Evolutionary conservation across 352 stramenopile genomes (phyloP).

Genomic region (Globisporangium barbulae): DNA sequence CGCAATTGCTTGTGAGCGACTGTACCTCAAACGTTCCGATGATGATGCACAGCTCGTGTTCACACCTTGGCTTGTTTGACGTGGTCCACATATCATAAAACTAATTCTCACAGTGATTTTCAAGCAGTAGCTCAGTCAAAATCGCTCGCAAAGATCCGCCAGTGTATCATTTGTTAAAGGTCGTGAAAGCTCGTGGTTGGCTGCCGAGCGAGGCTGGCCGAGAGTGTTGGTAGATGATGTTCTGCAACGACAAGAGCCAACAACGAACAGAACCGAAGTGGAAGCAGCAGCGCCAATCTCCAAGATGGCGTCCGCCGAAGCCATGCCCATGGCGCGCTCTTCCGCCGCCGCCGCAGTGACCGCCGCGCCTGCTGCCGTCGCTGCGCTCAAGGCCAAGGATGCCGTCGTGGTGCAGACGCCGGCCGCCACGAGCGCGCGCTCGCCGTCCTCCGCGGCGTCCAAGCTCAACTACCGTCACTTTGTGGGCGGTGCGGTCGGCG

Average conservation of each 20-base stretch:
- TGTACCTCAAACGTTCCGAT: background rate
- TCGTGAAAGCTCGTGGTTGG: constrained; percentile 1
- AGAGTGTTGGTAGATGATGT: constrained; percentile 15
- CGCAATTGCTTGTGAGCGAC: background rate
- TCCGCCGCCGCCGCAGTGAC: constrained; percentile 6
- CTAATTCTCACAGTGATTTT: background rate
- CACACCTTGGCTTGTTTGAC: background rate
- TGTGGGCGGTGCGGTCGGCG: constrained; percentile 65
- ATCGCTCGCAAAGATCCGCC: background rate
- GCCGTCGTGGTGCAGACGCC: background rate
- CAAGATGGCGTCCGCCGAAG: constrained; percentile 13
- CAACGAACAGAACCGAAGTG: constrained; percentile 1
- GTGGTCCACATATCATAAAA: background rate
- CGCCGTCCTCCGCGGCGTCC: background rate
- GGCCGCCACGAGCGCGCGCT: constrained; percentile 11
- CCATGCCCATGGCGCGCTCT: constrained; percentile 16
- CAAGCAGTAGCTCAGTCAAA: background rate
- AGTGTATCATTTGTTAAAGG: background rate
- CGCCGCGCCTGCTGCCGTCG: constrained; percentile 3
- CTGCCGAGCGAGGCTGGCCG: background rate
- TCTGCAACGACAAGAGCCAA: constrained; percentile 13
- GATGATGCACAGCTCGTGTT: background rate
- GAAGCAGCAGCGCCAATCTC: background rate
- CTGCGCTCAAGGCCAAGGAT: constrained; percentile 12
- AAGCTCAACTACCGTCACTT: constrained; percentile 60